Evolutionary conservation across 2,329 filamentous ascomycete genomes (phyloP).

Genomic region (Aspergillaceae sp.): DNA sequence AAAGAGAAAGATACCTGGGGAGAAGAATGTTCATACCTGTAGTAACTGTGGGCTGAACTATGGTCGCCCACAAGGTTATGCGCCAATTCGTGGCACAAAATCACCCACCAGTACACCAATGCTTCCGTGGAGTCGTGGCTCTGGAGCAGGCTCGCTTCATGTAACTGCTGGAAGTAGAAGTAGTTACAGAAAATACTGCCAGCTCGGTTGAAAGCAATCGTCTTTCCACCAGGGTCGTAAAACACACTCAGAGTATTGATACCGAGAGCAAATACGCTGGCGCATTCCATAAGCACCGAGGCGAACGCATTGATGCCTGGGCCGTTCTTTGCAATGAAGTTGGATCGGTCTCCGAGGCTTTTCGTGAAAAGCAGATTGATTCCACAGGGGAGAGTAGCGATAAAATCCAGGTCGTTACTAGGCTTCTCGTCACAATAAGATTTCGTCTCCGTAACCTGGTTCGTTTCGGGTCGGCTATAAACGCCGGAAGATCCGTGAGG

Average conservation of each 20-base stretch:
- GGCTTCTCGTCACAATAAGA: conserved; percentile 77
- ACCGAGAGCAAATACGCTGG: conserved; percentile 62
- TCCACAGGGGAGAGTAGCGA: conserved; percentile 60
- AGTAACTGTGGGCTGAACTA: conserved; percentile 71
- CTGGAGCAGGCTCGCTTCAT: conserved; percentile 45
- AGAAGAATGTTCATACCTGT: conserved; percentile 41
- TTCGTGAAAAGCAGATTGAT: conserved; percentile 66
- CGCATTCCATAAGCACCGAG: conserved; percentile 58
- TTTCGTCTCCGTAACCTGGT: conserved; percentile 68
- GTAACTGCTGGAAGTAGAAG: conserved; percentile 73
- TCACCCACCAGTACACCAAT: conserved; percentile 84
- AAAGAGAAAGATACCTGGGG: background rate
- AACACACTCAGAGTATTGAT: conserved; percentile 71
- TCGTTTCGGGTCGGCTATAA: conserved; percentile 64
- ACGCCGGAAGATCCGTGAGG: conserved; percentile 64
- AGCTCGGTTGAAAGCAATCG: conserved; percentile 84
- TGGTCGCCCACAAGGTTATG: conserved; percentile 82
- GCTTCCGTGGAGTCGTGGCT: conserved; percentile 55
- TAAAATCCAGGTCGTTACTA: conserved; percentile 62
- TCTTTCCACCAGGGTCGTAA: conserved; percentile 67
- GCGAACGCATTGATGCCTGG: conserved; percentile 61
- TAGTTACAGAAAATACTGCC: conserved; percentile 93
- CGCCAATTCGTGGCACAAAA: conserved; percentile 89
- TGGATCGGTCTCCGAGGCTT: conserved; percentile 41
- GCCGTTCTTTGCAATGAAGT: conserved; percentile 56